Evolutionary conservation across 2,329 filamentous ascomycete species (phyloP), one percentile per base, ranked within the genome.

Genomic region (Colletotrichum lentis): DNA sequence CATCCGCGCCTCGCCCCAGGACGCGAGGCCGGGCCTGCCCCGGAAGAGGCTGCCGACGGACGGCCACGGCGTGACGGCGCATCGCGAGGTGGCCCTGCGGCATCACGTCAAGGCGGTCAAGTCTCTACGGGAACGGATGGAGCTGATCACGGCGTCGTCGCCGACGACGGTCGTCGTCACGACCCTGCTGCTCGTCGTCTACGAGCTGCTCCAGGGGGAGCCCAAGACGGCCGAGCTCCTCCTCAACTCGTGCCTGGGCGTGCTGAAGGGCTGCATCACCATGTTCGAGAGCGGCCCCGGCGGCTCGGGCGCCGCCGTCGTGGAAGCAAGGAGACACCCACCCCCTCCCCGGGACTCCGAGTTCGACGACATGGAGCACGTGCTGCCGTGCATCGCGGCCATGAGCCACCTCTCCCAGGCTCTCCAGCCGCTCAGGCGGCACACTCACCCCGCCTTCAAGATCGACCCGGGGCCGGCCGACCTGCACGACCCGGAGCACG

Each of bases 291-390:
- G 53, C 35, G 27, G n/a, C n/a, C n/a, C n/a, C n/a, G n/a, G 12
- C 27, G 27, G 27, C 27, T 31, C 27, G 7, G 27, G 27, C 7
- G 8, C 27, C 6, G 27, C 7, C 27, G 27, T 7, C 27, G 7
- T 2, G 27, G 27, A 31, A 31, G 8, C 7, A 31, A n/a, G n/a
- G n/a, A n/a, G n/a, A n/a, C n/a, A n/a, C n/a, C n/a, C n/a, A n/a
- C n/a, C n/a, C n/a, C n/a, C n/a, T n/a, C n/a, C n/a, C n/a, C n/a
- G 55, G 7, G 59, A 67, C 44, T 43, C 41, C 7, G 64, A 63
- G 12, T 49, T 71, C n/a, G 46, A 59, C 20, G 70, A 71, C 31
- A 71, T 71, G 47, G 70, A 71, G 39, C 56, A 69, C 47, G 60
- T 67, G 24, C 61, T 71, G 12, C 66, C 70, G 16, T 70, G 64